Percentiles rank a stretch among this genome's conserved stretches.
phyloP scores from a whole-genome alignment of 345 rosid genomes.

The Syzygium grande region DNA sequence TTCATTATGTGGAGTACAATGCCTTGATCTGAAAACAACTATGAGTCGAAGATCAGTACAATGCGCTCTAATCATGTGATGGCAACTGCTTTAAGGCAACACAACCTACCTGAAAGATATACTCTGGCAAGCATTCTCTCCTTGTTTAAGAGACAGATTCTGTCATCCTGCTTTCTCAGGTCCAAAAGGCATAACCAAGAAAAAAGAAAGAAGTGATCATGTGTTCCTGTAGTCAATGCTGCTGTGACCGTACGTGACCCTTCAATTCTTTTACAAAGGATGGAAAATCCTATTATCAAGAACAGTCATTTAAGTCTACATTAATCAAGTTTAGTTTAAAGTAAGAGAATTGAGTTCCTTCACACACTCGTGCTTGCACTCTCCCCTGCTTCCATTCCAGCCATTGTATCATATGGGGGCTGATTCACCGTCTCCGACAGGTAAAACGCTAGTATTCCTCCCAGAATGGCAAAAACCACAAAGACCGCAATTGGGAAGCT shows the following conservation, averaged over 20 bases:
- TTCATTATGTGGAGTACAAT: background rate
- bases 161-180: background rate
- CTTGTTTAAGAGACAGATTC: background rate
- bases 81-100: background rate
- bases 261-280: no score
- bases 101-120: background rate
- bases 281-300: no score
- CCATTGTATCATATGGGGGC: constrained; percentile 72
- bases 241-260: background rate
- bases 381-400: constrained; percentile 62
- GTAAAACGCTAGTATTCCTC: constrained; percentile 62
- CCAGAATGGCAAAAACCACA: constrained; percentile 44
- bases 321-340: no score
- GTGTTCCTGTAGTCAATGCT: background rate
- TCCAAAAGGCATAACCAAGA: background rate
- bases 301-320: no score
- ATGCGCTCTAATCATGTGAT: background rate
- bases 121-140: background rate
- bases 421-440: constrained; percentile 5
- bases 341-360: no score
- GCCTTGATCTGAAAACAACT: background rate
- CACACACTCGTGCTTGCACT: background rate
- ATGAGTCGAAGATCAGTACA: background rate
- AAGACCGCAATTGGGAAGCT: constrained; percentile 55
- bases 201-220: background rate